These are phyloP conservation scores for Heterococcus sp. DNA, from an alignment of 108 stramenopile species.

Conservation along the genomic window DNA sequence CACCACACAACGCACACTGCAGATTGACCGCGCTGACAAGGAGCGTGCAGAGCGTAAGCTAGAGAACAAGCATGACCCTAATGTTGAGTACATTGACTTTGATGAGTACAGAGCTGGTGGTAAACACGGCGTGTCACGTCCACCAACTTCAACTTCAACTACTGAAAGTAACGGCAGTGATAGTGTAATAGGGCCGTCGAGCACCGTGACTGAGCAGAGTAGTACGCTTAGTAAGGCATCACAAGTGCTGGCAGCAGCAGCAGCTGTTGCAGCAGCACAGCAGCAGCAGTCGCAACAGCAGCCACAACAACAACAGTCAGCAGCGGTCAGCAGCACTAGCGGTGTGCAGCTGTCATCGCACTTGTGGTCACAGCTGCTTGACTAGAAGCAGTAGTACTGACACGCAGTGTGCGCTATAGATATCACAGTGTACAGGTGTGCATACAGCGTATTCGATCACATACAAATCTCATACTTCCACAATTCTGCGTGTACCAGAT, in stretches of 20 bases:
- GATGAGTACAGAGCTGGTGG: constrained; percentile 4
- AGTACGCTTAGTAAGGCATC: not conserved
- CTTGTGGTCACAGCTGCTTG: not conserved
- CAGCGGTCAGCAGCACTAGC: not conserved
- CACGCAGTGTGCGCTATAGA: not conserved
- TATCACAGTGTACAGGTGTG: not conserved
- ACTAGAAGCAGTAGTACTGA: no score
- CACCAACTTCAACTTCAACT: not conserved
- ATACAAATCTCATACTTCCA: no score
- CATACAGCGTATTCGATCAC: no score
- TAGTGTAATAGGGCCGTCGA: not conserved
- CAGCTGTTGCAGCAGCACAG: no score
- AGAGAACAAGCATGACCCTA: not conserved
- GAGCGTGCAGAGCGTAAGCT: constrained; percentile 14
- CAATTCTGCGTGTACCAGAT: no score
- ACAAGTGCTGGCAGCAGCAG: not conserved
- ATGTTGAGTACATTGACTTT: constrained; percentile 24
- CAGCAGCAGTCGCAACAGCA: no score
- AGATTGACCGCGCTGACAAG: constrained; percentile 11
- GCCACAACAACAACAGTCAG: no score
- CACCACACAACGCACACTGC: no score
- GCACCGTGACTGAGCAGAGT: no score
- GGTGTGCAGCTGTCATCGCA: not conserved
- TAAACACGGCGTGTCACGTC: not conserved
- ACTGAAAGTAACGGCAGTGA: not conserved